A percentile compares a stretch with the other conserved stretches of the same genome.
Conservation (phyloP, 768 basidiomycete species). For the Sarcodon aspratus region DNA sequence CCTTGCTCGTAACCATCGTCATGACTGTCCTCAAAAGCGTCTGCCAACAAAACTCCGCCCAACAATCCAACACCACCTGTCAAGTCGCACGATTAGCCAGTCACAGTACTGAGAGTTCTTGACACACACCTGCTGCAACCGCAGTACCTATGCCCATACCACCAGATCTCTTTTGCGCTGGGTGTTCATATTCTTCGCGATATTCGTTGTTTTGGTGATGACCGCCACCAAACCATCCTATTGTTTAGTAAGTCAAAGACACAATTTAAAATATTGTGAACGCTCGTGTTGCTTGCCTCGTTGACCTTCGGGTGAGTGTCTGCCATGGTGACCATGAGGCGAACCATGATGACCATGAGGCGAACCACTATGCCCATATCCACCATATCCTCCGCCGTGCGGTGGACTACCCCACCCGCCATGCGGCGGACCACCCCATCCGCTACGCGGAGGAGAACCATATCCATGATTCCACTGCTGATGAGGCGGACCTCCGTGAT, state of each 20-base stretch:
- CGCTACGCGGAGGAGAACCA: neutral
- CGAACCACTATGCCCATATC: conserved; percentile 8
- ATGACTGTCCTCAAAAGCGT: conserved; percentile 35
- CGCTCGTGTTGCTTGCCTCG: neutral
- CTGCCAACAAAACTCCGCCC: conserved; percentile 45
- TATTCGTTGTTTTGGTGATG: neutral
- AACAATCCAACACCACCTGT: conserved; percentile 53
- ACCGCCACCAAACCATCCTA: neutral
- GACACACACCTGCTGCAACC: conserved; percentile 30
- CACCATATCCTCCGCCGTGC: conserved; percentile 10
- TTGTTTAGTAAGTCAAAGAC: too few species aligned
- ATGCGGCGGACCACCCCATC: neutral
- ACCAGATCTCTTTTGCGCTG: conserved; percentile 27
- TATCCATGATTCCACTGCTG: conserved; percentile 9
- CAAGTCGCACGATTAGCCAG: neutral
- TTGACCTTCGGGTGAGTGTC: neutral
- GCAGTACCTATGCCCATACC: conserved; percentile 41
- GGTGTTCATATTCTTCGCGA: conserved; percentile 2
- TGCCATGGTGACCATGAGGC: conserved; percentile 3
- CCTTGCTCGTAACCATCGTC: conserved; percentile 26
- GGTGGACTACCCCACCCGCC: conserved; percentile 15
- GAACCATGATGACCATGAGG: conserved; percentile 7
- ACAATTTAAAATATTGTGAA: too few species aligned
- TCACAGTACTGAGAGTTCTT: neutral
- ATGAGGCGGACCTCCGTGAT: conserved; percentile 15